Conservation (phyloP, 148 eudicot species). For the Oxyria digyna region DNA sequence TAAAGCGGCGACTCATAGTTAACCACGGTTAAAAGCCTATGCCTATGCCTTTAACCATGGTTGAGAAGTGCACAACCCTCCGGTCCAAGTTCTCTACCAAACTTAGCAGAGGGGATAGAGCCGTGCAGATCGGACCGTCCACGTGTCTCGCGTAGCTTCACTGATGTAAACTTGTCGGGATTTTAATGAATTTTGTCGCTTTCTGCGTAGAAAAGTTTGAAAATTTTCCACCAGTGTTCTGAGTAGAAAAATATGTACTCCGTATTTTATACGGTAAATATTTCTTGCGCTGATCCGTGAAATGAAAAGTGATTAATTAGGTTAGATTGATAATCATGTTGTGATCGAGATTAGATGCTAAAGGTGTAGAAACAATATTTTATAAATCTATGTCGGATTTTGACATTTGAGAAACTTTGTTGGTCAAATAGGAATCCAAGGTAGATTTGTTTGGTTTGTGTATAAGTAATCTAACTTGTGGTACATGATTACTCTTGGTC, state of each 20-base stretch:
- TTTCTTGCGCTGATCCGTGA: too few relatives aligned
- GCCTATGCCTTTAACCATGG: not conserved
- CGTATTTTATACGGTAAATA: too few relatives aligned
- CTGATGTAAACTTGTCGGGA: slow-evolving; percentile 4
- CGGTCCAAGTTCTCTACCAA: slow-evolving; percentile 6
- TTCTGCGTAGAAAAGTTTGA: slow-evolving; percentile 5
- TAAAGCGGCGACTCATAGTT: not conserved
- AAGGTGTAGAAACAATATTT: too few relatives aligned
- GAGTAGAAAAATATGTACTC: not conserved
- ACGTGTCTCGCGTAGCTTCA: not conserved
- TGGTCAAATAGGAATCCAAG: too few relatives aligned
- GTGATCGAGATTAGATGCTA: too few relatives aligned
- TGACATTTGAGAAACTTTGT: too few relatives aligned
- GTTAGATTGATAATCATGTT: too few relatives aligned
- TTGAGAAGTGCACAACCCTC: not conserved
- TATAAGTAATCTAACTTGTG: too few relatives aligned
- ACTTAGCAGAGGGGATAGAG: not conserved
- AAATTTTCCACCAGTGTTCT: not conserved
- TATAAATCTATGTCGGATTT: too few relatives aligned
- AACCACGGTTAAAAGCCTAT: slow-evolving; percentile 4
- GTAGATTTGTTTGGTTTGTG: too few relatives aligned
- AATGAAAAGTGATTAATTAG: too few relatives aligned
- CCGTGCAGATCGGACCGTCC: not conserved
- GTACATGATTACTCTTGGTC: too few relatives aligned
- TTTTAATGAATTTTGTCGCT: not conserved